phyloP scores from a whole-genome alignment of 1,284 basidiomycete species.

The Cryptococcus jaspeensis region DNA sequence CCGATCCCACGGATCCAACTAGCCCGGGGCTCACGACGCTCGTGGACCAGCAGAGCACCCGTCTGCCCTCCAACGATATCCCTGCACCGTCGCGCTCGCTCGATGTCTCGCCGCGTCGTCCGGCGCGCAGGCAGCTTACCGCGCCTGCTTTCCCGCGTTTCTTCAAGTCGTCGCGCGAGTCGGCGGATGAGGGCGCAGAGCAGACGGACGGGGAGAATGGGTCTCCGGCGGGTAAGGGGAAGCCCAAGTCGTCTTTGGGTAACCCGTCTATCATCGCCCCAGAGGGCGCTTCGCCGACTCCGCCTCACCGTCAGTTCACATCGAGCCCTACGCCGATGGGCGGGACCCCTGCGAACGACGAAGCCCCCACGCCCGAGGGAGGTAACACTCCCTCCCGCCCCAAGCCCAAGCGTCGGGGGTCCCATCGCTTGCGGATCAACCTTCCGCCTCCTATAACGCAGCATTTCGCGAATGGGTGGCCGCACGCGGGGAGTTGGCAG shows the following conservation, averaged over 20 bases:
- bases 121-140: constrained; percentile 15
- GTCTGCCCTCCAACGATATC: constrained; percentile 13
- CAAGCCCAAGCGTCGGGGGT: constrained; percentile 8
- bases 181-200: too few relatives aligned
- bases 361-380: neutral
- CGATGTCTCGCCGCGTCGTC: neutral
- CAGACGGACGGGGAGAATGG: too few relatives aligned
- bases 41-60: constrained; percentile 9
- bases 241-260: constrained; percentile 1
- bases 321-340: neutral
- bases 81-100: constrained; percentile 1
- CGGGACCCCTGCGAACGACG: neutral
- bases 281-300: neutral
- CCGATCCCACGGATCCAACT: constrained; percentile 9
- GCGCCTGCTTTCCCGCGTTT: constrained; percentile 22
- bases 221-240: neutral
- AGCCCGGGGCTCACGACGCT: constrained; percentile 19
- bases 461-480: constrained; percentile 38
- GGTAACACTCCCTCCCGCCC: constrained; percentile 16
- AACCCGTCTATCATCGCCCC: constrained; percentile 5
- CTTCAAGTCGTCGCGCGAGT: constrained; percentile 2
- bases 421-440: constrained; percentile 29
- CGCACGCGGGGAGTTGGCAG: constrained; percentile 48
- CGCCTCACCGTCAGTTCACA: neutral
- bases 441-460: constrained; percentile 34